Evolutionary conservation across 441 rosid genomes (phyloP).

Genomic region (Syzygium malaccense): DNA sequence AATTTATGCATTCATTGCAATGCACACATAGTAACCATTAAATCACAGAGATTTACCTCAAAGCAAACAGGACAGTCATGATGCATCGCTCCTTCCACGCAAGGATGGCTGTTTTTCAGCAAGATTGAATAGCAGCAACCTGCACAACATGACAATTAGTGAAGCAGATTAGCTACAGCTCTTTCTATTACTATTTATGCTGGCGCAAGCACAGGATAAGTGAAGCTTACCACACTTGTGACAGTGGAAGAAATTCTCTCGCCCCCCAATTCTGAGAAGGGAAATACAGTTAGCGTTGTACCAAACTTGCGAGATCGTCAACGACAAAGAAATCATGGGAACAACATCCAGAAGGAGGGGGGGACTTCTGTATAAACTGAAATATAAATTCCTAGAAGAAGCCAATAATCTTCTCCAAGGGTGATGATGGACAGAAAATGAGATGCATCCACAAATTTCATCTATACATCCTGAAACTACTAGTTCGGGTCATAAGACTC

Average conservation of each 20-base stretch:
- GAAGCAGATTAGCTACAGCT: neutral
- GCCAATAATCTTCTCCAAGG: neutral
- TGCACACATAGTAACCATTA: neutral
- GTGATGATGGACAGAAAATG: neutral
- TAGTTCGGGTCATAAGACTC: neutral
- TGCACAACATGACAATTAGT: neutral
- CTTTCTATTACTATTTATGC: neutral
- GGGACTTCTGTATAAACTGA: neutral
- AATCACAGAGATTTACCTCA: constrained; percentile 37
- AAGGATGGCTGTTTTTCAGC: constrained; percentile 53
- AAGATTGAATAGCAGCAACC: constrained; percentile 42
- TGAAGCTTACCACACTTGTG: constrained; percentile 68
- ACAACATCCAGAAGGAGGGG: neutral
- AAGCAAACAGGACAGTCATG: constrained; percentile 88
- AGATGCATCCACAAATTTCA: neutral
- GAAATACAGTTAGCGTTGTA: neutral
- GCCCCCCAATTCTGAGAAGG: constrained; percentile 66
- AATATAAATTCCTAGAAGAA: neutral
- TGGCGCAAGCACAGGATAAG: neutral
- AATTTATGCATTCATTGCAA: neutral
- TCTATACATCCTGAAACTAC: neutral
- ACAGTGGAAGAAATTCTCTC: constrained; percentile 86
- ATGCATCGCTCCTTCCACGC: constrained; percentile 87
- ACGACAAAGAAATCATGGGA: neutral
- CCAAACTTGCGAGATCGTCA: neutral